Evolutionary conservation across 768 basidiomycete species (phyloP).

Genomic region (Phylloporus scabripes): DNA sequence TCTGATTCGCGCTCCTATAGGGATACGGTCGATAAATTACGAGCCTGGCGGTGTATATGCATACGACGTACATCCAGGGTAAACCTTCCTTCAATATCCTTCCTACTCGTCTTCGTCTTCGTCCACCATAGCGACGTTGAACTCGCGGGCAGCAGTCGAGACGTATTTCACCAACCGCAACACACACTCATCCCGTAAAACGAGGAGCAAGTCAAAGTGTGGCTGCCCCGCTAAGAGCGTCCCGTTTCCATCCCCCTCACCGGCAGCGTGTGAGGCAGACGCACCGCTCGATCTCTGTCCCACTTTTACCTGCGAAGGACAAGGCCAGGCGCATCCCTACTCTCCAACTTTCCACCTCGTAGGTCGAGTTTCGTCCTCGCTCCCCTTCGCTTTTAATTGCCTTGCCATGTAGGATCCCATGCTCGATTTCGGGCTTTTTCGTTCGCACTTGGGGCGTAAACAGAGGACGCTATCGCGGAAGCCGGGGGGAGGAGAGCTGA

Average conservation of each 20-base stretch:
- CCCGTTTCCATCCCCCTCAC: constrained; percentile 35
- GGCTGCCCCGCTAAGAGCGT: constrained; percentile 85
- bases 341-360: constrained; percentile 62
- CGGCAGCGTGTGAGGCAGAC: constrained; percentile 10
- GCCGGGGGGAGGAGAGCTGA: too few species aligned
- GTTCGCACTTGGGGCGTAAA: too few species aligned
- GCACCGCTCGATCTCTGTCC: constrained; percentile 7
- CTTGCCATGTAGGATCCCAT: constrained; percentile 19
- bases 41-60: background rate
- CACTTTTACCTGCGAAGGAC: constrained; percentile 24
- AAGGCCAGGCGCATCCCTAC: constrained; percentile 45
- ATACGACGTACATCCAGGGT: background rate
- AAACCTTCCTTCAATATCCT: constrained; percentile 24
- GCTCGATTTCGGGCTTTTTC: constrained; percentile 9
- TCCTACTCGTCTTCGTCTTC: constrained; percentile 43
- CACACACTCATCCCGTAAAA: constrained; percentile 87
- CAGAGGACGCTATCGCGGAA: too few species aligned
- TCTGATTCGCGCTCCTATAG: too few species aligned
- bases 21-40: background rate
- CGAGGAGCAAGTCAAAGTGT: constrained; percentile 86
- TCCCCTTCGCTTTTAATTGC: constrained; percentile 27
- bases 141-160: constrained; percentile 65
- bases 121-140: constrained; percentile 79
- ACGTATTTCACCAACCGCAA: constrained; percentile 96
- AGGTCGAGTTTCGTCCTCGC: constrained; percentile 7